Percentiles rank a stretch among this genome's conserved stretches.
Evolutionary conservation across 2,329 filamentous ascomycete species (phyloP).

Genomic region (Aspergillus niger): DNA sequence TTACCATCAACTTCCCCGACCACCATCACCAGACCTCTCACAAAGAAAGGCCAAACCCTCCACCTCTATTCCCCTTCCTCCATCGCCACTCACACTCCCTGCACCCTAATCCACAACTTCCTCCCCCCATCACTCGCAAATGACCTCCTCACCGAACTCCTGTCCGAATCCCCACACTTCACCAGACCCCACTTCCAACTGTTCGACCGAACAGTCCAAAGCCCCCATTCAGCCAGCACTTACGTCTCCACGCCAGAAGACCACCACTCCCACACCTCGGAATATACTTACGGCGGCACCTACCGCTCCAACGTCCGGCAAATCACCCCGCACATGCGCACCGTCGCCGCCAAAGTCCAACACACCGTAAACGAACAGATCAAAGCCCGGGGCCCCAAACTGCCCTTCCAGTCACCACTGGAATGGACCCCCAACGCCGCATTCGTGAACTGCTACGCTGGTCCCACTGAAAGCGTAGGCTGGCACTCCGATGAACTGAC

Average conservation of each 20-base stretch:
- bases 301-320: constrained; percentile 73
- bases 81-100: constrained; percentile 80
- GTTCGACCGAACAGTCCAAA: constrained; percentile 83
- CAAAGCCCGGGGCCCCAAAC: constrained; percentile 68
- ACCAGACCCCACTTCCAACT: constrained; percentile 75
- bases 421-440: constrained; percentile 85
- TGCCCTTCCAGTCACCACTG: constrained; percentile 72
- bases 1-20: constrained; percentile 54
- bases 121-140: constrained; percentile 72
- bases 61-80: constrained; percentile 81
- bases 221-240: constrained; percentile 80
- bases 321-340: constrained; percentile 72
- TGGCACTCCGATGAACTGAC: constrained; percentile 93
- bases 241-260: constrained; percentile 78
- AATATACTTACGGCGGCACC: constrained; percentile 84
- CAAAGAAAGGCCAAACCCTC: constrained; percentile 78
- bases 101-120: constrained; percentile 91
- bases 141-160: constrained; percentile 70
- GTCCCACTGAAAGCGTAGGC: constrained; percentile 78
- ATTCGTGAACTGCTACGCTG: constrained; percentile 92
- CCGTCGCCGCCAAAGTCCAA: constrained; percentile 70
- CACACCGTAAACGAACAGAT: constrained; percentile 77
- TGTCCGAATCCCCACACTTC: constrained; percentile 72
- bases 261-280: constrained; percentile 67
- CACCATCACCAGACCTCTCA: constrained; percentile 48